phyloP scores from a whole-genome alignment of 2,329 filamentous ascomycete species.

The Arthrinium puccinioides region DNA sequence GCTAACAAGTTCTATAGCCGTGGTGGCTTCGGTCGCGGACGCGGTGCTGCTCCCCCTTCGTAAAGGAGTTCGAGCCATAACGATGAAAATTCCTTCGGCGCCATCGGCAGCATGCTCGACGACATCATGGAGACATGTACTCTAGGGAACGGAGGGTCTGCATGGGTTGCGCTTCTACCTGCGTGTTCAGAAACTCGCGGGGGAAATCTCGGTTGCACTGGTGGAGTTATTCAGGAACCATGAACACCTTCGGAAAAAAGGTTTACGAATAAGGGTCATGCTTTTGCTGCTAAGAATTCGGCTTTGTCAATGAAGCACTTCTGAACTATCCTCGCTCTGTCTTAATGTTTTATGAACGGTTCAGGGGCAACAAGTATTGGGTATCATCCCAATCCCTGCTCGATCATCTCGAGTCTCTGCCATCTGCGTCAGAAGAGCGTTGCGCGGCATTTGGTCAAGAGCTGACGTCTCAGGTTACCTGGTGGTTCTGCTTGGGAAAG shows the following conservation, averaged over 20 bases:
- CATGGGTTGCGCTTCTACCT: constrained; percentile 39
- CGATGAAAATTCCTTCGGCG: constrained; percentile 25
- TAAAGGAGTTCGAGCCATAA: constrained; percentile 40
- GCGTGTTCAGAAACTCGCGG: constrained; percentile 40
- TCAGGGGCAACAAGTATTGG: too few species aligned
- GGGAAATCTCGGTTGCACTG: constrained; percentile 34
- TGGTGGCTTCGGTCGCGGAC: constrained; percentile 84
- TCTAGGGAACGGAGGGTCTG: constrained; percentile 32
- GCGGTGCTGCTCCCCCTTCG: constrained; percentile 66
- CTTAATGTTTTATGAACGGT: too few species aligned
- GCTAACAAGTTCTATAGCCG: constrained; percentile 49
- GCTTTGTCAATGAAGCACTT: constrained; percentile 5
- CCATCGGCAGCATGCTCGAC: constrained; percentile 4
- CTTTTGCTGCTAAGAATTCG: constrained; percentile 15
- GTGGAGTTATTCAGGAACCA: constrained; percentile 27
- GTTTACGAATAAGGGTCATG: constrained; percentile 25
- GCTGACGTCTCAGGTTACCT: too few species aligned
- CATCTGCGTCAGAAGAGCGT: too few species aligned
- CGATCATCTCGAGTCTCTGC: too few species aligned
- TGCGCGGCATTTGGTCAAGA: too few species aligned
- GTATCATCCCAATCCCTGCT: too few species aligned
- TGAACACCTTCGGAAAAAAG: constrained; percentile 20
- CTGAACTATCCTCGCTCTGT: too few species aligned
- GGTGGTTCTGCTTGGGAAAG: too few species aligned
- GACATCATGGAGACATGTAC: constrained; percentile 23